Evolutionary conservation across 306 rosid genomes (phyloP).

Genomic region (Lagenaria siceraria): DNA sequence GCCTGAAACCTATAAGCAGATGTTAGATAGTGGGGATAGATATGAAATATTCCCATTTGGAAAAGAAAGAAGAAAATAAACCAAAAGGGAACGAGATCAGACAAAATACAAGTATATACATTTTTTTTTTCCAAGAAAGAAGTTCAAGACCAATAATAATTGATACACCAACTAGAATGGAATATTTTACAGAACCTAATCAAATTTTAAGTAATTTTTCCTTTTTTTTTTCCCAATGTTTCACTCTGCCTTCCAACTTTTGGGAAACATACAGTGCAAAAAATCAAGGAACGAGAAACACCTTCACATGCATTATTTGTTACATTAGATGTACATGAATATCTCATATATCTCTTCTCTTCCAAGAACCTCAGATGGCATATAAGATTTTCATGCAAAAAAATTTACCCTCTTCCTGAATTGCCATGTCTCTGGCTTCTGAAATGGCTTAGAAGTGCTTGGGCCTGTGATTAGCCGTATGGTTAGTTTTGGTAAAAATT

Average conservation of each 20-base stretch:
- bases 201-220: not conserved
- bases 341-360: slow-evolving; percentile 2
- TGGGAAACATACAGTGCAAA: not conserved
- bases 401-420: slow-evolving; percentile 69
- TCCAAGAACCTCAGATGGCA: not conserved
- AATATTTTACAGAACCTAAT: slow-evolving; percentile 4
- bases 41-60: not conserved
- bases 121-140: not conserved
- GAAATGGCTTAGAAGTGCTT: slow-evolving; percentile 77
- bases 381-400: not conserved
- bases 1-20: not conserved
- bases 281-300: not conserved
- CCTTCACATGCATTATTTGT: slow-evolving; percentile 2
- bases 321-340: slow-evolving; percentile 1
- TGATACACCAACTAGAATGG: not conserved
- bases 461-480: slow-evolving; percentile 41
- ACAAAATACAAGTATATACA: not conserved
- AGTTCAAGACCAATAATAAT: not conserved
- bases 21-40: not conserved
- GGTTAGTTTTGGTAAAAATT: not conserved
- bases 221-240: not conserved
- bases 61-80: not conserved
- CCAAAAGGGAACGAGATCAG: not conserved
- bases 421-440: slow-evolving; percentile 88
- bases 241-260: slow-evolving; percentile 4